A percentile compares a stretch with the other conserved stretches of the same genome.
These are phyloP conservation scores for Camellia sinensis DNA, from an alignment of 148 eudicot species.

Conservation along the genomic window DNA sequence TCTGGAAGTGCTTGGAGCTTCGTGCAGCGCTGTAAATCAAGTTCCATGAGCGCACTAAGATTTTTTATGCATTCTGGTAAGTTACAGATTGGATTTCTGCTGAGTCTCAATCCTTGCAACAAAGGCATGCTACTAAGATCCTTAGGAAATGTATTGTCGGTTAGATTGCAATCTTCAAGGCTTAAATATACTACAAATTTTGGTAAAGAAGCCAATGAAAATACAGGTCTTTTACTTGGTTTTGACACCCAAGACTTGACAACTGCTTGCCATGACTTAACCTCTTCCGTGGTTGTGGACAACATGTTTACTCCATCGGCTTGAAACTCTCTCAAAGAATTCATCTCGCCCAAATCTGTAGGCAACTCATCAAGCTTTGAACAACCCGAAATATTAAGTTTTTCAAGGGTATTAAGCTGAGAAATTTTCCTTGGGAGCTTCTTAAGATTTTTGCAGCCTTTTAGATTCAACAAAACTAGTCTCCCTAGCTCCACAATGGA, in stretches of 20 bases:
- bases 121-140: neutral
- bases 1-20: constrained; percentile 2
- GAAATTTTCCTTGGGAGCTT: neutral
- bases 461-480: neutral
- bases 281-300: neutral
- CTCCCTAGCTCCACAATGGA: neutral
- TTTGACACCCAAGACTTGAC: neutral
- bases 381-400: neutral
- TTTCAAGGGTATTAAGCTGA: neutral
- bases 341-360: neutral
- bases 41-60: neutral
- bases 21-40: neutral
- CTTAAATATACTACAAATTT: neutral
- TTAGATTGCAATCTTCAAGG: neutral
- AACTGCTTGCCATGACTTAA: neutral
- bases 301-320: neutral
- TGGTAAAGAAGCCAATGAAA: neutral
- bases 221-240: neutral
- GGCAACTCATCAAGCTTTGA: neutral
- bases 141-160: neutral
- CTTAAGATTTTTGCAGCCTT: neutral
- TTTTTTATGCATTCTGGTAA: neutral
- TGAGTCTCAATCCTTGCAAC: neutral
- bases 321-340: neutral
- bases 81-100: neutral